Evolutionary conservation across 148 eudicot genomes (phyloP), one percentile per base, ranked within the genome.

Genomic region (Nepenthes mirabilis): DNA sequence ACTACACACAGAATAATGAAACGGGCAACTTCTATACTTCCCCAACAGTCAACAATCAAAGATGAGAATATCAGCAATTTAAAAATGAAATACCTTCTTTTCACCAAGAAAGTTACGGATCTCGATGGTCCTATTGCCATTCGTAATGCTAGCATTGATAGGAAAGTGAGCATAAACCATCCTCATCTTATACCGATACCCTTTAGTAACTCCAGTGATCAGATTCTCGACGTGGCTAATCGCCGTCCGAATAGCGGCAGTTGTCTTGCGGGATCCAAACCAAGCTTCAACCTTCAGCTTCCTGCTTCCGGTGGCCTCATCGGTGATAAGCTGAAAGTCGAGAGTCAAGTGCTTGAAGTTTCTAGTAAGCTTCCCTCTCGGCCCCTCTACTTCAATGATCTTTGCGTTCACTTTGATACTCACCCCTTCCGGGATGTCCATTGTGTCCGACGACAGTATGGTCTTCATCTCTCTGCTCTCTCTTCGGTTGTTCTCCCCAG

Each of bases 141-240:
- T 70, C 35, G 72, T 60, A 52, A 84, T 84, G 36, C 79, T 74
- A 9, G 84, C 91, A 70, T 85, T 85, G 32, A 82, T 82, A 1
- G 91, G 91, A 56, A 82, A 82, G 43, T 85, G 91, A 65, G 91
- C 91, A 3, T 85, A 85, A 0, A 85, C 91, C 65, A 85, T 79
- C 1, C 91, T 67, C 91, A 85, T 85, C 79, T 85, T 85, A 59
- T 82, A 85, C 0, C 86, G 62, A 33, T 70, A 84, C 0, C 82
- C 83, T 37, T 58, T 72, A 0, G 82, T 81, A n/a, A 81, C 86
- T 0, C 83, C 83, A 36, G 72, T 68, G 14, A 84, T 84, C 23
- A 84, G 69, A 40, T 81, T 79, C 43, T 72, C 55, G 0, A 79
- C 77, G 40, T 81, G 87, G 55, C 75, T 70, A n/a, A 85, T 70